phyloP scores from a whole-genome alignment of 495 filamentous ascomycete species.

The Penicillium argentinense region DNA sequence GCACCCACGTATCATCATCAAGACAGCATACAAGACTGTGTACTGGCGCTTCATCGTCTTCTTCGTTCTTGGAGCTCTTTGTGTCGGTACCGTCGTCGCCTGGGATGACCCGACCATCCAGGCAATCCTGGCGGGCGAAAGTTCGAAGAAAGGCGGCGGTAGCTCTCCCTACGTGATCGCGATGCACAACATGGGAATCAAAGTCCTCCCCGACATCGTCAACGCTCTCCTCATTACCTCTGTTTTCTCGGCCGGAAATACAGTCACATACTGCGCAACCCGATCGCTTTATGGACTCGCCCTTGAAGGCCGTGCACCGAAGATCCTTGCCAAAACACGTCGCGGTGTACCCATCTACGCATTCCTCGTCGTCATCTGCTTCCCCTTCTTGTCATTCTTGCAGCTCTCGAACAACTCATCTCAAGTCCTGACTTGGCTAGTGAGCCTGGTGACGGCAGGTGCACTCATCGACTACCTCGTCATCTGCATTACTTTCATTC shows the following conservation, averaged over 20 bases:
- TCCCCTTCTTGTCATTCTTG: conserved; percentile 45
- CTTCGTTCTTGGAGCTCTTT: conserved; percentile 70
- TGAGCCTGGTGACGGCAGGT: conserved; percentile 37
- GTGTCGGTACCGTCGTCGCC: conserved; percentile 65
- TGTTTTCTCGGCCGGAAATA: conserved; percentile 75
- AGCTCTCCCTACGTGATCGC: conserved; percentile 40
- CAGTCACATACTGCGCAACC: conserved; percentile 77
- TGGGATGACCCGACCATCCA: conserved; percentile 41
- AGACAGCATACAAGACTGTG: conserved; percentile 69
- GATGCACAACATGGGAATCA: conserved; percentile 32
- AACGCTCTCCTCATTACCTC: neutral
- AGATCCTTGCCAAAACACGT: conserved; percentile 49
- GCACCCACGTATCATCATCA: conserved; percentile 57
- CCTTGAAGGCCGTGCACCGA: conserved; percentile 62
- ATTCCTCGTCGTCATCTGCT: conserved; percentile 45
- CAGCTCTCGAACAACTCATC: conserved; percentile 29
- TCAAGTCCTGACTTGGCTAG: conserved; percentile 34
- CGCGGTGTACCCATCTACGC: conserved; percentile 50
- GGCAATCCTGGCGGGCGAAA: neutral
- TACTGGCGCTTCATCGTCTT: conserved; percentile 72
- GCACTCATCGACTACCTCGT: conserved; percentile 57
- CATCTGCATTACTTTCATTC: conserved; percentile 56
- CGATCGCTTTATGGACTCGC: conserved; percentile 76
- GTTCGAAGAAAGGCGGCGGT: conserved; percentile 28
- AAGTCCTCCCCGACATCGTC: neutral